phyloP scores from a whole-genome alignment of 495 filamentous ascomycete species.

The Aspergillus bridgeri region DNA sequence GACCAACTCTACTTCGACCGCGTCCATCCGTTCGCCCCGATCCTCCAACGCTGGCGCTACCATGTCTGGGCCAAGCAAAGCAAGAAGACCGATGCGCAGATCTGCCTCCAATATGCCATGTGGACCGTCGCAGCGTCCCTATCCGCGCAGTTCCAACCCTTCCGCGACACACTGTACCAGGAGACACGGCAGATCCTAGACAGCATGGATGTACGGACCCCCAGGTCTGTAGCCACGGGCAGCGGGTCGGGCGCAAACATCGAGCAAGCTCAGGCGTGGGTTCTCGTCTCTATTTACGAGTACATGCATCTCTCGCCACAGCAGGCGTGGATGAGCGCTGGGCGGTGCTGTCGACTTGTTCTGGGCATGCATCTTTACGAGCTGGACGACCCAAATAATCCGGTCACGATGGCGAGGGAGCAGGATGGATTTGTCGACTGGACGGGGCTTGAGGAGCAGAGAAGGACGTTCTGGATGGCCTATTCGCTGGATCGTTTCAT shows the following conservation, averaged over 20 bases:
- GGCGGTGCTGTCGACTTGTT: slow-evolving; percentile 50
- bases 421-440: slow-evolving; percentile 18
- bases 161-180: slow-evolving; percentile 44
- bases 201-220: slow-evolving; percentile 11
- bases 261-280: slow-evolving; percentile 54
- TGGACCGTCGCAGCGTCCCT: slow-evolving; percentile 51
- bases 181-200: slow-evolving; percentile 47
- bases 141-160: slow-evolving; percentile 49
- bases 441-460: slow-evolving; percentile 43
- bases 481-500: slow-evolving; percentile 53
- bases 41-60: slow-evolving; percentile 48
- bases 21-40: slow-evolving; percentile 51
- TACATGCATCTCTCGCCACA: slow-evolving; percentile 44
- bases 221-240: no score
- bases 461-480: slow-evolving; percentile 55
- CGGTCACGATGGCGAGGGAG: slow-evolving; percentile 12
- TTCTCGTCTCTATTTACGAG: slow-evolving; percentile 52
- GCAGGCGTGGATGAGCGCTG: slow-evolving; percentile 52
- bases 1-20: slow-evolving; percentile 59
- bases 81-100: slow-evolving; percentile 27
- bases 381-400: slow-evolving; percentile 35
- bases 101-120: slow-evolving; percentile 54
- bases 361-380: slow-evolving; percentile 50
- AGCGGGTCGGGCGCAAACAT: slow-evolving; percentile 2
- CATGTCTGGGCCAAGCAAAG: slow-evolving; percentile 31